These are phyloP conservation scores for Cutaneotrichosporon cutaneum DNA, from an alignment of 1,284 basidiomycete genomes.

Conservation along the genomic window DNA sequence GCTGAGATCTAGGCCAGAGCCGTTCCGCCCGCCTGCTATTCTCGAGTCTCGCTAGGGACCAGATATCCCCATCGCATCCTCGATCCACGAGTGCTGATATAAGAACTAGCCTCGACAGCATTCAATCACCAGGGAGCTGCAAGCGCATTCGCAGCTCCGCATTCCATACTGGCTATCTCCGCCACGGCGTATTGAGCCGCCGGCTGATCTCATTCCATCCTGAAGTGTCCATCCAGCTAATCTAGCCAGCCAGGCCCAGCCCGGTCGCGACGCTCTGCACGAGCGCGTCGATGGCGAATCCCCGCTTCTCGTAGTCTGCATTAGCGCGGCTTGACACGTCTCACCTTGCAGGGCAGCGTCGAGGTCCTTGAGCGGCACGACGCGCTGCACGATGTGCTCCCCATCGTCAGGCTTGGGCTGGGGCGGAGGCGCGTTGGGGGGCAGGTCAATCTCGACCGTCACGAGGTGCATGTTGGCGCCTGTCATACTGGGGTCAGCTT, in stretches of 20 bases:
- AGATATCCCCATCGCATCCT: too few species aligned
- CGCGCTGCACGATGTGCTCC: slow-evolving; percentile 72
- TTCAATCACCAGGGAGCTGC: too few species aligned
- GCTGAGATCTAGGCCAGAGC: too few species aligned
- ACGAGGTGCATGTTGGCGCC: slow-evolving; percentile 57
- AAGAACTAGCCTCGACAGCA: too few species aligned
- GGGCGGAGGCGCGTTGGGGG: slow-evolving; percentile 48
- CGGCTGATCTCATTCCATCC: neutral
- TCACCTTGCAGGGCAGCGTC: slow-evolving; percentile 65
- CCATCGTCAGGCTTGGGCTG: slow-evolving; percentile 58
- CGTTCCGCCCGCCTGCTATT: too few species aligned
- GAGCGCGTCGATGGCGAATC: slow-evolving; percentile 73
- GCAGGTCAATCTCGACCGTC: slow-evolving; percentile 52
- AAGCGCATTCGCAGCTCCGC: too few species aligned
- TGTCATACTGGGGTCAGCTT: slow-evolving; percentile 46
- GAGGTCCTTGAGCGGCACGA: slow-evolving; percentile 68
- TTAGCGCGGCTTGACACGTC: slow-evolving; percentile 21
- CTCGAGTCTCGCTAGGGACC: too few species aligned
- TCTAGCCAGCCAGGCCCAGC: slow-evolving; percentile 58
- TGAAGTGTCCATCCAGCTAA: too few species aligned
- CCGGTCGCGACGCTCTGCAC: slow-evolving; percentile 71
- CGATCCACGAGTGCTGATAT: too few species aligned
- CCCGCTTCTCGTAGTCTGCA: slow-evolving; percentile 70
- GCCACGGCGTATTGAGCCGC: neutral
- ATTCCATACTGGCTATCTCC: neutral